phyloP scores from a whole-genome alignment of 140 eudicot species.

The Flaveria floridana region DNA sequence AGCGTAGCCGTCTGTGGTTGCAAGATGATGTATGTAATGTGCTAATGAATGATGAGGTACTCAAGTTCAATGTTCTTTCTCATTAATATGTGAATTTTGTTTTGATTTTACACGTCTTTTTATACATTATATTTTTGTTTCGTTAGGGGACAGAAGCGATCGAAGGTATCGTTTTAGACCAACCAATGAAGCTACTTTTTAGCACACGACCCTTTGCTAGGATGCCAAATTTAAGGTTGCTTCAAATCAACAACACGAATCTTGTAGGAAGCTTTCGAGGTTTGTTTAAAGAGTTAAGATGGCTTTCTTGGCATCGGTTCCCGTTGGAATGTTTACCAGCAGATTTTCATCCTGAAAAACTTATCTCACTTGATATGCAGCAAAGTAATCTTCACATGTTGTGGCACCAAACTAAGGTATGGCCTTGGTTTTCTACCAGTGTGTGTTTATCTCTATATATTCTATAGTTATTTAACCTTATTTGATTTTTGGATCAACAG shows the following conservation, averaged over 20 bases:
- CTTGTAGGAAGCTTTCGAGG: conserved; percentile 30
- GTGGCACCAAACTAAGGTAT: conserved; percentile 25
- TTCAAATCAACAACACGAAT: conserved; percentile 21
- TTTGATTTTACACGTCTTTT: not conserved
- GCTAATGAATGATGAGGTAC: conserved; percentile 25
- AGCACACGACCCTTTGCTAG: conserved; percentile 15
- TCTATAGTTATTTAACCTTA: not conserved
- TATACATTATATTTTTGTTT: not conserved
- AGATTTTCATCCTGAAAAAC: not conserved
- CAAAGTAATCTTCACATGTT: conserved; percentile 12
- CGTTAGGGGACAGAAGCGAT: conserved; percentile 18
- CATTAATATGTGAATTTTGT: not conserved
- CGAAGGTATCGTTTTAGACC: conserved; percentile 26
- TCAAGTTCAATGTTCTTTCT: not conserved
- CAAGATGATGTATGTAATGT: conserved; percentile 27
- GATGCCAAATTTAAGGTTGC: conserved; percentile 33
- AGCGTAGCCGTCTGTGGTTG: conserved; percentile 29
- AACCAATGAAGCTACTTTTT: not conserved
- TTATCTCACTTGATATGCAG: conserved; percentile 32
- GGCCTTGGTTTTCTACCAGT: not conserved
- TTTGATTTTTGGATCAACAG: not conserved
- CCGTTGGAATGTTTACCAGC: conserved; percentile 17
- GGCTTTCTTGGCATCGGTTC: conserved; percentile 32
- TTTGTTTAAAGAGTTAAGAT: conserved; percentile 25
- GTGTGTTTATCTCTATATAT: not conserved